Evolutionary conservation across 768 basidiomycete genomes (phyloP).

Genomic region (Boletus pseudopeckii): DNA sequence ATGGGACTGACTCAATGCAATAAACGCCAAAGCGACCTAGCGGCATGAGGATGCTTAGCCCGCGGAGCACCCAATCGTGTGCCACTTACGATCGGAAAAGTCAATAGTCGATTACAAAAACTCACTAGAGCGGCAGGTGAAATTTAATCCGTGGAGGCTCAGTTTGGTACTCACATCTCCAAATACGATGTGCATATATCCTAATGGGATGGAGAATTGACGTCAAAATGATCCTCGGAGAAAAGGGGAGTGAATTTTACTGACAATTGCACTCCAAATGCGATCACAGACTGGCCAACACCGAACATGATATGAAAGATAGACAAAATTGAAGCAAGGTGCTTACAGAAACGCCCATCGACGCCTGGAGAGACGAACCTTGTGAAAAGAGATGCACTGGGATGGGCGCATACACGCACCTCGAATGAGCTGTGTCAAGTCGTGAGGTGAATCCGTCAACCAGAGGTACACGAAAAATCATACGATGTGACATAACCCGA

Average conservation of each 20-base stretch:
- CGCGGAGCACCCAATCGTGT: neutral
- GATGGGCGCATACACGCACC: constrained; percentile 14
- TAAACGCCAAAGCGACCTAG: constrained; percentile 27
- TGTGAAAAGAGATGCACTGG: neutral
- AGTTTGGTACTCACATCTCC: constrained; percentile 30
- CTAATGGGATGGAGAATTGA: constrained; percentile 14
- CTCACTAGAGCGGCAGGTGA: constrained; percentile 26
- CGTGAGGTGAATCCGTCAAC: neutral
- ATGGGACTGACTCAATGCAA: constrained; percentile 25
- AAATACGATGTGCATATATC: constrained; percentile 37
- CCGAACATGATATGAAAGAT: neutral
- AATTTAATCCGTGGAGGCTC: neutral
- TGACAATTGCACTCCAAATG: constrained; percentile 36
- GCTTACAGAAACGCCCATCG: constrained; percentile 35
- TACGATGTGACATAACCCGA: constrained; percentile 28
- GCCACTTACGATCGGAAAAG: constrained; percentile 31
- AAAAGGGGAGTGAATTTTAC: constrained; percentile 1
- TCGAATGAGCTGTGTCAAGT: constrained; percentile 21
- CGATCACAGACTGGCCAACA: constrained; percentile 35
- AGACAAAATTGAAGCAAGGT: neutral
- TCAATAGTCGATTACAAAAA: constrained; percentile 29
- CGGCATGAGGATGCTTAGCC: neutral
- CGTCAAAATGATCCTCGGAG: neutral
- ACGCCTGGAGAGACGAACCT: constrained; percentile 22
- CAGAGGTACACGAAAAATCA: neutral